Percentiles rank a stretch among this genome's conserved stretches.
These are phyloP conservation scores for Neopestalotiopsis sp. DNA, from an alignment of 2,329 filamentous ascomycete genomes.

Conservation along the genomic window DNA sequence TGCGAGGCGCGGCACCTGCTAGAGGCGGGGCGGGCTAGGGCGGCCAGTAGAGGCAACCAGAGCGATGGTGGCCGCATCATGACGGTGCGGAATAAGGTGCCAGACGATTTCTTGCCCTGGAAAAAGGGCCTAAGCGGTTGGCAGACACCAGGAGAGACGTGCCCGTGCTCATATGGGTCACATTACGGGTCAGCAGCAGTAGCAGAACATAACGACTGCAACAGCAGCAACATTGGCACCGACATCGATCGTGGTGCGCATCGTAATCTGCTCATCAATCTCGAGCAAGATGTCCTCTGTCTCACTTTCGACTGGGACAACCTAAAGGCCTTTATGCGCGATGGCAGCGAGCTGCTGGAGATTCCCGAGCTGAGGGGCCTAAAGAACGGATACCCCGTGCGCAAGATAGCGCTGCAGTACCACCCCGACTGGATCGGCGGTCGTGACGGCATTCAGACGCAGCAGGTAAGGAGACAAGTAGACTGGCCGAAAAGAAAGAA, in stretches of 20 bases:
- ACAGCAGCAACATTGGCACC: not conserved
- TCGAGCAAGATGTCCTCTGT: slow-evolving; percentile 17
- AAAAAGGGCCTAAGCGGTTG: not conserved
- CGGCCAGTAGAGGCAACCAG: not conserved
- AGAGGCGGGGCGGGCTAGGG: not conserved
- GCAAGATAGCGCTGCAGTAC: slow-evolving; percentile 8
- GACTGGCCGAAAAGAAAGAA: not conserved
- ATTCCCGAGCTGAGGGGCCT: slow-evolving; percentile 12
- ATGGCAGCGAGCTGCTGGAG: slow-evolving; percentile 13
- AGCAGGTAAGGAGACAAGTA: not conserved
- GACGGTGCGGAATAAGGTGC: not conserved
- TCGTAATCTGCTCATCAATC: slow-evolving; percentile 7
- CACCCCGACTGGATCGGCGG: slow-evolving; percentile 10
- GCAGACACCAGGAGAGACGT: not conserved
- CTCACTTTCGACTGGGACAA: not conserved
- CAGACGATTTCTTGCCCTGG: slow-evolving; percentile 8
- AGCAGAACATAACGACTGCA: not conserved
- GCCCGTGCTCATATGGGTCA: slow-evolving; percentile 4
- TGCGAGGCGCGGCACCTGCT: slow-evolving; percentile 16
- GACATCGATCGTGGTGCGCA: not conserved
- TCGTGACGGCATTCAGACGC: not conserved
- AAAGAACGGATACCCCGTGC: slow-evolving; percentile 1
- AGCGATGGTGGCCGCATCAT: not conserved
- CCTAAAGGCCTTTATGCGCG: not conserved
- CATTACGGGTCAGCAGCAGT: not conserved